phyloP scores from a whole-genome alignment of 805 yeast genomes.

The Candida qinlingensis region DNA sequence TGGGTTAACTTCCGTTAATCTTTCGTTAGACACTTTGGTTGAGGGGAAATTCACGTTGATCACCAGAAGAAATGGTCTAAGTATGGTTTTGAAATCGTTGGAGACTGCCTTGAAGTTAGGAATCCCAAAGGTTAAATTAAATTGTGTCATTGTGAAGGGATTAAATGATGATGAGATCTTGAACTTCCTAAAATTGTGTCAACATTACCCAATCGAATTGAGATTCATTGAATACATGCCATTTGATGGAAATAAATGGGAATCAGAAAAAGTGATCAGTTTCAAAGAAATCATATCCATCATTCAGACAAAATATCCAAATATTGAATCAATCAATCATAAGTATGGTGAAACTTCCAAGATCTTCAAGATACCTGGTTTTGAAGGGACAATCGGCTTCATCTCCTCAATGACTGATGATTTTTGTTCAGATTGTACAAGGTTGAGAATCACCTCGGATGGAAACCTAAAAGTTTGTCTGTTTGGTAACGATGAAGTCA shows the following conservation, averaged over 20 bases:
- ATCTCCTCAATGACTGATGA: slow-evolving; percentile 52
- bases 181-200: slow-evolving; percentile 40
- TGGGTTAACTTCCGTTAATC: slow-evolving; percentile 44
- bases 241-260: slow-evolving; percentile 52
- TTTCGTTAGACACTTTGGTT: slow-evolving; percentile 44
- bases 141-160: slow-evolving; percentile 45
- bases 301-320: slow-evolving; percentile 29
- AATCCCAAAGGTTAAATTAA: slow-evolving; percentile 41
- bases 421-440: slow-evolving; percentile 48
- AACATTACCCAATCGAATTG: slow-evolving; percentile 37
- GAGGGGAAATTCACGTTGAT: slow-evolving; percentile 46
- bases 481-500: slow-evolving; percentile 47
- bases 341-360: slow-evolving; percentile 46
- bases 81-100: slow-evolving; percentile 38
- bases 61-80: slow-evolving; percentile 46
- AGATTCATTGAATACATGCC: slow-evolving; percentile 58
- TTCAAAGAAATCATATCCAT: slow-evolving; percentile 37
- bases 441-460: slow-evolving; percentile 46
- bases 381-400: slow-evolving; percentile 43
- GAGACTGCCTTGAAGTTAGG: slow-evolving; percentile 39
- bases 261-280: slow-evolving; percentile 37
- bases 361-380: slow-evolving; percentile 37
- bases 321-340: slow-evolving; percentile 18
- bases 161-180: slow-evolving; percentile 47
- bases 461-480: slow-evolving; percentile 52